Percentiles rank a stretch among this genome's conserved stretches.
phyloP scores from a whole-genome alignment of 306 rosid species.

The Elaeagnus macrophylla region DNA sequence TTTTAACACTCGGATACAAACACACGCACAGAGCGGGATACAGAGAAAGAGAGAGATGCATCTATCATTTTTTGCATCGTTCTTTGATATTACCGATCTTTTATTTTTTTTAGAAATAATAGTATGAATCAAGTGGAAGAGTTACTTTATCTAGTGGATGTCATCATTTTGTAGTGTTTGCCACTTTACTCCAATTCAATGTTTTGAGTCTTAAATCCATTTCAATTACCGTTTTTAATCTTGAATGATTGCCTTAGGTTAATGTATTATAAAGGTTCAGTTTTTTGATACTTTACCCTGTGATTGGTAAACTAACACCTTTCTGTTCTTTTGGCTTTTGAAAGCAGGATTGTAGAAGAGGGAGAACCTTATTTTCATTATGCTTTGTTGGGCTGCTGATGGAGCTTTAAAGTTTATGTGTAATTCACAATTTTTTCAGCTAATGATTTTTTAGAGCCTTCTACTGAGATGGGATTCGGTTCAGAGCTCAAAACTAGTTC shows the following conservation, averaged over 20 bases:
- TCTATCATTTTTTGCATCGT: no score
- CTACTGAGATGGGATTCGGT: constrained; percentile 41
- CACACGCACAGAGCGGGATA: no score
- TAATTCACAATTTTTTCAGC: constrained; percentile 18
- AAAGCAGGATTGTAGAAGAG: background rate
- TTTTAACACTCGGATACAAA: no score
- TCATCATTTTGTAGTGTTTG: no score
- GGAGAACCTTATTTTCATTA: constrained; percentile 3
- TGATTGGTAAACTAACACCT: background rate
- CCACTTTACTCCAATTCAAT: no score
- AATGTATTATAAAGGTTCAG: background rate
- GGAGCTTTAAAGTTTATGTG: constrained; percentile 25
- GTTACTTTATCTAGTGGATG: no score
- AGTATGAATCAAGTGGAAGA: no score
- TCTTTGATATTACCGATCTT: no score
- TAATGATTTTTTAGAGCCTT: constrained; percentile 28
- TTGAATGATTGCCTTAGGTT: background rate
- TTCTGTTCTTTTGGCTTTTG: constrained; percentile 1
- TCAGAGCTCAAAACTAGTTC: constrained; percentile 36
- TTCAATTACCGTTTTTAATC: no score
- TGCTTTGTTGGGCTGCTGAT: constrained; percentile 9
- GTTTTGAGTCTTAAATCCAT: no score
- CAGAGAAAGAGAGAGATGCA: no score
- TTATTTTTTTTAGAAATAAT: no score
- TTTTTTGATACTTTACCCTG: background rate